These are phyloP conservation scores for Pilasporangium apinafurcum DNA, from an alignment of 352 stramenopile genomes.

Conservation along the genomic window DNA sequence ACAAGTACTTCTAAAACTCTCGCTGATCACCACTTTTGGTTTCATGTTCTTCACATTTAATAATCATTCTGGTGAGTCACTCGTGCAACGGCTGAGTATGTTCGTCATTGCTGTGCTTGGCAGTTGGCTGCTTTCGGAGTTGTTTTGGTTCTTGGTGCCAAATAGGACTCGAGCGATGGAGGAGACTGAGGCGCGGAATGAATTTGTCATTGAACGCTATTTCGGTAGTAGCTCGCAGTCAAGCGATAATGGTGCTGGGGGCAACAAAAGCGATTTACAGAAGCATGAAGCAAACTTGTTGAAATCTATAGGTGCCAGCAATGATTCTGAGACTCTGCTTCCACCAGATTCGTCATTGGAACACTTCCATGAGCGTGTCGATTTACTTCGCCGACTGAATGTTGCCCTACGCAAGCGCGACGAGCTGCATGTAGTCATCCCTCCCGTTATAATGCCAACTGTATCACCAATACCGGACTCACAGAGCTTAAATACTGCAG, in stretches of 20 bases:
- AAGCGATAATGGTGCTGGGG: constrained; percentile 1
- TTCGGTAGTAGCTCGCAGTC: constrained; percentile 17
- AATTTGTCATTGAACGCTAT: constrained; percentile 41
- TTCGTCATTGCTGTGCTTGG: constrained; percentile 22
- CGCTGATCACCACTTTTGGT: constrained; percentile 15
- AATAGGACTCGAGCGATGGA: constrained; percentile 10
- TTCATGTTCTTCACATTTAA: constrained; percentile 24
- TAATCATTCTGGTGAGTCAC: constrained; percentile 12
- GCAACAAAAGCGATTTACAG: background rate
- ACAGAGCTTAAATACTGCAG: no score
- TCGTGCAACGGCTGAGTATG: constrained; percentile 25
- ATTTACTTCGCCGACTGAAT: constrained; percentile 29
- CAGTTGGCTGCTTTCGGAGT: constrained; percentile 22
- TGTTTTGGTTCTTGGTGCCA: constrained; percentile 30
- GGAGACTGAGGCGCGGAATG: constrained; percentile 22
- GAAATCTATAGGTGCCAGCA: background rate
- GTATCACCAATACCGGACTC: background rate
- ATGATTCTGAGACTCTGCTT: background rate
- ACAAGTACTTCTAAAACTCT: constrained; percentile 22
- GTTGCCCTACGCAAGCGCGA: constrained; percentile 19
- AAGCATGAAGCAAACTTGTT: background rate
- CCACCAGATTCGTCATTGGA: constrained; percentile 5
- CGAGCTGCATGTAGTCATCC: background rate
- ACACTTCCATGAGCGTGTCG: constrained; percentile 24
- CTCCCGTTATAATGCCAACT: background rate